Evolutionary conservation across 78 protist genomes (phyloP), one percentile per base, ranked within the genome.

Genomic region (Salpingoeca rosetta): DNA sequence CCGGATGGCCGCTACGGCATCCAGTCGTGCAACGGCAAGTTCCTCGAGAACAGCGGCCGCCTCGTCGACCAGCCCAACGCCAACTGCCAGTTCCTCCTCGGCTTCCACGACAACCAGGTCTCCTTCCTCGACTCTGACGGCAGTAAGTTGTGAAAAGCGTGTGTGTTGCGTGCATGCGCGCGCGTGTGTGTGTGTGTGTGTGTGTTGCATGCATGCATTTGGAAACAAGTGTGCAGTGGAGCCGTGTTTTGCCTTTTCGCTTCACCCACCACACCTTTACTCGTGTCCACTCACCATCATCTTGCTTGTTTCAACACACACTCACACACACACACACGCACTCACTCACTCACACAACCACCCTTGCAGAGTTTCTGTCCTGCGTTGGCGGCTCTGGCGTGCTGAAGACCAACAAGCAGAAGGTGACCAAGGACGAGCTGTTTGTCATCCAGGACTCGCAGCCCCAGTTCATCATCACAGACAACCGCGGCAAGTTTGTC

Each of bases 381-480:
- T 51, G 65, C 65, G 65, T 51, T 17, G 65, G 65, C 17, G 65
- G 65, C 65, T 22, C 7, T 7, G 65, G 65, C 17, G 17, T 17
- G 31, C 31, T 51, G 31, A 7, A 17, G 31, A 17, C 17, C 65
- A 51, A 51, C 65, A 51, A 51, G 65, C 65, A 51, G 65, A 51
- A 51, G 65, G 65, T 51, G 74, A n/a, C 43, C 73, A 80, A 80
- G 83, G 83, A 80, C 83, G 83, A 80, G 83, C 83, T 80, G 28
- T 80, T 80, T 17, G 43, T 11, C 39, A 10, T 80, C 40, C 44
- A 80, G 83, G 83, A 80, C 83, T 39, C 45, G 37, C 74, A 80
- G 44, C 83, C 83, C 45, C 83, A 80, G 83, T 3, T 51, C 17
- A 51, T 51, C 65, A 51, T 51, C 65, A n/a, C n/a, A n/a, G n/a